Percentiles rank a stretch among this genome's conserved stretches.
Conservation (phyloP, 1,284 basidiomycete genomes). For the Ganoderma meredithae region DNA sequence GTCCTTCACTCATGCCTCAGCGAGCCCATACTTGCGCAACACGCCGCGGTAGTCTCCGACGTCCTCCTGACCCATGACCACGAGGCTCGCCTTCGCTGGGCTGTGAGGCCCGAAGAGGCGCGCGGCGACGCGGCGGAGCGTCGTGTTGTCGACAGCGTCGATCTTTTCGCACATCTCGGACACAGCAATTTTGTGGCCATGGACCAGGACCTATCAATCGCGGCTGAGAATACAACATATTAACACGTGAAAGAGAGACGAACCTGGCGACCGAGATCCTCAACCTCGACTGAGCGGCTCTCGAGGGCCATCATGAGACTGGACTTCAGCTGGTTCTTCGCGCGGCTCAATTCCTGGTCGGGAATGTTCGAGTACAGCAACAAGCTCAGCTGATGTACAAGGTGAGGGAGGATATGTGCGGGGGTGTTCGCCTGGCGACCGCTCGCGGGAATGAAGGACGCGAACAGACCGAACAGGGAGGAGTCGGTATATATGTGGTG, state of each 20-base stretch:
- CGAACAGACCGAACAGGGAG: constrained; percentile 93
- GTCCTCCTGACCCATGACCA: constrained; percentile 79
- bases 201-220: constrained; percentile 82
- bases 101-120: constrained; percentile 74
- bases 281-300: constrained; percentile 89
- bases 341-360: constrained; percentile 78
- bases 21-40: constrained; percentile 75
- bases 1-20: constrained; percentile 33
- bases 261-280: constrained; percentile 87
- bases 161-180: constrained; percentile 94
- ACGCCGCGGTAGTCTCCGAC: constrained; percentile 64
- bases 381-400: constrained; percentile 85
- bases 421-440: constrained; percentile 69
- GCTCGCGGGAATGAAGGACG: constrained; percentile 83
- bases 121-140: constrained; percentile 76
- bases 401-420: constrained; percentile 81
- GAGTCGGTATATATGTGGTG: constrained; percentile 98
- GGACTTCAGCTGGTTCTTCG: constrained; percentile 96
- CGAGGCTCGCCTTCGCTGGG: constrained; percentile 70
- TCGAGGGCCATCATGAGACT: constrained; percentile 97
- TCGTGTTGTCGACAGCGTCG: constrained; percentile 79
- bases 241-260: constrained; percentile 25
- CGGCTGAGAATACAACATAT: not conserved
- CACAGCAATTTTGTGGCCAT: constrained; percentile 86
- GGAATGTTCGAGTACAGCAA: constrained; percentile 75